These are phyloP conservation scores for Chalaropsis thielavioides DNA, from an alignment of 2,329 filamentous ascomycete species.

Conservation along the genomic window DNA sequence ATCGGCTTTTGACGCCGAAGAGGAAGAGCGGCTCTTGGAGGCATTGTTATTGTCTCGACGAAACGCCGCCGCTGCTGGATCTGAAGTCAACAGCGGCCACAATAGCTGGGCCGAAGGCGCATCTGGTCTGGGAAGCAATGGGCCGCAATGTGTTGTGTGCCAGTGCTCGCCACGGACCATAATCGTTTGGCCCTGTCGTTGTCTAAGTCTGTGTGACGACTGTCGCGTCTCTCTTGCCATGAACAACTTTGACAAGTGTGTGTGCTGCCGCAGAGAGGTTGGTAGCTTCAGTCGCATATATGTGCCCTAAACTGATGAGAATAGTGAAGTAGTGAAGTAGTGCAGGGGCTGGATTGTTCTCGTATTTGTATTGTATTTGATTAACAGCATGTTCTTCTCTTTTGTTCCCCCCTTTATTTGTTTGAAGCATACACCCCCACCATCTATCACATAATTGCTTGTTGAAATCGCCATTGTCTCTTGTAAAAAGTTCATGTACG, in stretches of 20 bases:
- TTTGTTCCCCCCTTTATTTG: no score
- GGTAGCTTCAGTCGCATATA: conserved; percentile 81
- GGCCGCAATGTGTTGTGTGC: conserved; percentile 85
- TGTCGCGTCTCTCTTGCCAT: conserved; percentile 85
- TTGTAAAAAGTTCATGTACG: no score
- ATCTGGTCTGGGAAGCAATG: conserved; percentile 48
- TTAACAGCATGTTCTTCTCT: no score
- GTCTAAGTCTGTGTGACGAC: conserved; percentile 86
- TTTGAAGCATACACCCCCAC: no score
- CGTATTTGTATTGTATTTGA: background rate
- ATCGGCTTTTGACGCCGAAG: conserved; percentile 27
- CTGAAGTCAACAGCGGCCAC: background rate
- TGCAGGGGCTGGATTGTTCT: background rate
- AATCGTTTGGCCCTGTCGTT: conserved; percentile 92
- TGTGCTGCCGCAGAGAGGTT: conserved; percentile 82
- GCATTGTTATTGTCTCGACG: conserved; percentile 43
- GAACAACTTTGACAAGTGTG: conserved; percentile 94
- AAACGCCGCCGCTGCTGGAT: conserved; percentile 17
- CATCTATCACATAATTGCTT: background rate
- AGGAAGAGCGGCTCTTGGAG: conserved; percentile 47
- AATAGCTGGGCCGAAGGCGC: conserved; percentile 22
- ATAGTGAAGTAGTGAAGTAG: background rate
- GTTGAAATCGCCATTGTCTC: background rate
- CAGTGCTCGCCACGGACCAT: conserved; percentile 75
- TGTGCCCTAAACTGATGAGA: conserved; percentile 45